A percentile compares a stretch with the other conserved stretches of the same genome.
Evolutionary conservation across 2,329 filamentous ascomycete genomes (phyloP).

Genomic region (Botrytis tulipae): DNA sequence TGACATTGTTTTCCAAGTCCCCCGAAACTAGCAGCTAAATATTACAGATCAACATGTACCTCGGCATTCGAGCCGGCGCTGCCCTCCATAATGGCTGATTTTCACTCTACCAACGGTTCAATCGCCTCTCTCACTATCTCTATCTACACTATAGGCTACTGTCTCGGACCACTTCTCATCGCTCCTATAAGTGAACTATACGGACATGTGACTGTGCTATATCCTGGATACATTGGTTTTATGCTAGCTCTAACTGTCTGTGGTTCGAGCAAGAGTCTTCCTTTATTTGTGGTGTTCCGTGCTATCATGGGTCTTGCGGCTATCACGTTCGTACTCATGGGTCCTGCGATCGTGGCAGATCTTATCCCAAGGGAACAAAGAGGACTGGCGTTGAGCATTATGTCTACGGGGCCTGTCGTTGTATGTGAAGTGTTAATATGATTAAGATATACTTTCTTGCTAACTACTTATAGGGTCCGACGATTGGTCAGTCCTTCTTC

Average conservation of each 20-base stretch:
- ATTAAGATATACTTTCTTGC: not conserved
- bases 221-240: not conserved
- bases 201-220: not conserved
- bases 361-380: not conserved
- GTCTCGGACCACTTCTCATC: not conserved
- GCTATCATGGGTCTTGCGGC: conserved; percentile 4
- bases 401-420: not conserved
- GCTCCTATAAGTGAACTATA: not conserved
- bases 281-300: not conserved
- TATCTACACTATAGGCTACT: conserved; percentile 6
- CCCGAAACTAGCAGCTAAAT: not conserved
- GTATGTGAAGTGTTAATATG: not conserved
- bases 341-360: conserved; percentile 5
- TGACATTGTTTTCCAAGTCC: too few relatives aligned
- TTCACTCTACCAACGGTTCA: conserved; percentile 8
- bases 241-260: not conserved
- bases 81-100: not conserved
- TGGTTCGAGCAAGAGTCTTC: not conserved
- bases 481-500: not conserved
- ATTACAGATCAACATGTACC: not conserved
- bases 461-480: not conserved
- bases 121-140: conserved; percentile 1
- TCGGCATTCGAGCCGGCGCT: conserved; percentile 1
- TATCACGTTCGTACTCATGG: conserved; percentile 6
- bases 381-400: not conserved